phyloP scores from a whole-genome alignment of 768 basidiomycete species.

The Saitozyma podzolica region DNA sequence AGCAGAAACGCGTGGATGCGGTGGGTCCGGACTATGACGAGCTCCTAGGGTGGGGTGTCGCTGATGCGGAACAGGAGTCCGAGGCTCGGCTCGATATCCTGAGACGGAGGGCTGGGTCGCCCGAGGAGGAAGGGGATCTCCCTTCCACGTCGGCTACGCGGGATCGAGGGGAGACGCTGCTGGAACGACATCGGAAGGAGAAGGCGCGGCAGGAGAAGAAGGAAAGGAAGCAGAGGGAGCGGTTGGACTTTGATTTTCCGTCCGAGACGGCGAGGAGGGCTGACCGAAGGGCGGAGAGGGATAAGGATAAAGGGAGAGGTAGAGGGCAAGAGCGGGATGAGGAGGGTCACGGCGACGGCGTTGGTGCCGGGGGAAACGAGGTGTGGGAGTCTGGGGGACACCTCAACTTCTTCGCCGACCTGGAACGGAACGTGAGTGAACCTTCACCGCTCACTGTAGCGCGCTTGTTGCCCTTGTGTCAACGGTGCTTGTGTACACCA shows the following conservation, averaged over 20 bases:
- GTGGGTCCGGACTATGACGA: slow-evolving; percentile 19
- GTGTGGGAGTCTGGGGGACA: slow-evolving; percentile 37
- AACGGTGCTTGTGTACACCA: neutral
- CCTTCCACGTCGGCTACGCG: slow-evolving; percentile 35
- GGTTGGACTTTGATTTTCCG: slow-evolving; percentile 51
- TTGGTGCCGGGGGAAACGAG: slow-evolving; percentile 12
- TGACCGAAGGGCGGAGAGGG: slow-evolving; percentile 15
- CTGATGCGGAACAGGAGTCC: slow-evolving; percentile 26
- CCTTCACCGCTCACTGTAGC: neutral
- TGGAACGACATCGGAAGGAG: slow-evolving; percentile 32
- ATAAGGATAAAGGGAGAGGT: slow-evolving; percentile 5
- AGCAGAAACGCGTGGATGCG: slow-evolving; percentile 43
- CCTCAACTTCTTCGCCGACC: slow-evolving; percentile 53
- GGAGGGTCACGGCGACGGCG: slow-evolving; percentile 11
- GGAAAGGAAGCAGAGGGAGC: slow-evolving; percentile 39
- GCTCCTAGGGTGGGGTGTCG: neutral
- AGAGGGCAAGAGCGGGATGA: slow-evolving; percentile 16
- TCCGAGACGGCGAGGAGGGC: slow-evolving; percentile 18
- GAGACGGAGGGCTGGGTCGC: slow-evolving; percentile 39
- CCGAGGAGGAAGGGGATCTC: slow-evolving; percentile 22
- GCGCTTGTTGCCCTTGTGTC: neutral
- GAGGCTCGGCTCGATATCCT: slow-evolving; percentile 45
- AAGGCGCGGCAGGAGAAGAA: slow-evolving; percentile 42
- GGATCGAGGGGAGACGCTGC: slow-evolving; percentile 11
- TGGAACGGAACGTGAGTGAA: slow-evolving; percentile 45